Evolutionary conservation across 2,329 filamentous ascomycete species (phyloP).

Genomic region (Alternaria sp.): DNA sequence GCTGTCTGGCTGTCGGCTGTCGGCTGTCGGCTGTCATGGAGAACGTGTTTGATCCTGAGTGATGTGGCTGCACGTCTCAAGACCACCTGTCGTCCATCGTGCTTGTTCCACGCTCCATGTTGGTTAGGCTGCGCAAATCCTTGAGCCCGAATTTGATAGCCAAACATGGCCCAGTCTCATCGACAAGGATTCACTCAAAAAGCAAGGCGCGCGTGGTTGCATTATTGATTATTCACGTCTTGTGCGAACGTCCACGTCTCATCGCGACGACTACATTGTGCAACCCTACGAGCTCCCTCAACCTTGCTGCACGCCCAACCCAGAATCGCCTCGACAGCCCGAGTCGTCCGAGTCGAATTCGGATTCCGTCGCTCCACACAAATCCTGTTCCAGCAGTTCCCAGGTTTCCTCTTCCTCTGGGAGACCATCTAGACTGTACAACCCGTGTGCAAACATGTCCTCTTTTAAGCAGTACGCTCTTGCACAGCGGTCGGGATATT

Average conservation of each 20-base stretch:
- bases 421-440: conserved; percentile 1
- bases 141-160: conserved; percentile 4
- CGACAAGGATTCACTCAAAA: conserved; percentile 9
- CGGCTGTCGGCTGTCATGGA: background rate
- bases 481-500: background rate
- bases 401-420: conserved; percentile 8
- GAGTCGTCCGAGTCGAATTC: background rate
- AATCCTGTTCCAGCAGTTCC: background rate
- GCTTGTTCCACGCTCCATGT: background rate
- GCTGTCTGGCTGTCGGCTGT: no score
- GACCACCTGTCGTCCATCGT: background rate
- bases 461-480: background rate
- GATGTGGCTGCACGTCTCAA: background rate
- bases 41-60: background rate
- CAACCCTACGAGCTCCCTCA: background rate
- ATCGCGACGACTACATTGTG: background rate
- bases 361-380: background rate
- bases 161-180: conserved; percentile 8
- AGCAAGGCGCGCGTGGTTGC: conserved; percentile 9
- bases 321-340: background rate
- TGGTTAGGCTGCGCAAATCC: conserved; percentile 6
- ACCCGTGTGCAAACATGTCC: background rate
- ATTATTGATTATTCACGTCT: conserved; percentile 10
- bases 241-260: conserved; percentile 5
- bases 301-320: conserved; percentile 1